These are phyloP conservation scores for Podila clonocystis DNA, from an alignment of 192 early-diverging fungal species.

Conservation along the genomic window DNA sequence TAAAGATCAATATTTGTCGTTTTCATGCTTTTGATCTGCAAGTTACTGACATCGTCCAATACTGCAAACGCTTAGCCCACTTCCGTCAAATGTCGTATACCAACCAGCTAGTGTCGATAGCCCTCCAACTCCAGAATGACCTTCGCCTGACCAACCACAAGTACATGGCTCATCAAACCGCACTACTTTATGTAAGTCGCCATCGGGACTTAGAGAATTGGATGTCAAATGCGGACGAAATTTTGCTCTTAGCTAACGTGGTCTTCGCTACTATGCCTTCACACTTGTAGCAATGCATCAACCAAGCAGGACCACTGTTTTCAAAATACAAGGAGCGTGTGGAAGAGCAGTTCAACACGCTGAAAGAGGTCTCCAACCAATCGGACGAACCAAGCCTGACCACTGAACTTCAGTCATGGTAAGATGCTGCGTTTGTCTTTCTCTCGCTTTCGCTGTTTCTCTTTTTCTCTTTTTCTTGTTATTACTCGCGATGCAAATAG, in stretches of 20 bases:
- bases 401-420: conserved; percentile 53
- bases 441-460: not conserved
- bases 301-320: conserved; percentile 52
- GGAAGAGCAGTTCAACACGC: conserved; percentile 51
- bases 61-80: conserved; percentile 44
- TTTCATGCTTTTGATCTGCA: not conserved
- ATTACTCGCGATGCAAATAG: not conserved
- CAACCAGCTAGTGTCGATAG: conserved; percentile 61
- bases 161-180: conserved; percentile 65
- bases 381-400: conserved; percentile 48
- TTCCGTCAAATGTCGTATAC: conserved; percentile 51
- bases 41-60: not conserved
- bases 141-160: conserved; percentile 59
- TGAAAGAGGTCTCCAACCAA: conserved; percentile 47
- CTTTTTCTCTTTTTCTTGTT: not conserved
- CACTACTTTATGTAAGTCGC: conserved; percentile 59
- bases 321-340: conserved; percentile 58
- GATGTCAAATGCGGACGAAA: too few relatives aligned
- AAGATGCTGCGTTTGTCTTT: not conserved
- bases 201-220: not conserved
- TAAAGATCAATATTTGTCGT: not conserved
- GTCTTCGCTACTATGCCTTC: too few relatives aligned
- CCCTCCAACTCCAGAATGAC: conserved; percentile 61
- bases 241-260: too few relatives aligned
- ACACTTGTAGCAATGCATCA: conserved; percentile 53